A percentile compares a stretch with the other conserved stretches of the same genome.
Evolutionary conservation across 805 yeast genomes (phyloP).

Genomic region (Ogataea paraovalis): DNA sequence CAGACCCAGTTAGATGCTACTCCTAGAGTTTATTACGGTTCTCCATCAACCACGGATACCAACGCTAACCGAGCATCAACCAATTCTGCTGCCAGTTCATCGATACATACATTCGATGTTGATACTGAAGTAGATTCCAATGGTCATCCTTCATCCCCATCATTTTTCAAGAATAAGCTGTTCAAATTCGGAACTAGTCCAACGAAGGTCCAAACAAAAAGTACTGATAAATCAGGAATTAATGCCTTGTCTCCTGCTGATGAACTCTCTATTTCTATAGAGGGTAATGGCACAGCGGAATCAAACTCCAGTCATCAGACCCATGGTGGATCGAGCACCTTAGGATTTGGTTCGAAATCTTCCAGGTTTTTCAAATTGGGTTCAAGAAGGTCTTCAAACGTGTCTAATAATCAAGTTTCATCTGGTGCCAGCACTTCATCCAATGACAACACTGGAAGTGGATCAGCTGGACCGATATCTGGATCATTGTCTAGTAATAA

Average conservation of each 20-base stretch:
- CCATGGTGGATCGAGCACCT: slow-evolving; percentile 2
- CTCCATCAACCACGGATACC: background rate
- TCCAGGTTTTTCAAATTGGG: slow-evolving; percentile 32
- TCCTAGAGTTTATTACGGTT: slow-evolving; percentile 2
- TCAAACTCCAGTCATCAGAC: background rate
- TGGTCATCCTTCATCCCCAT: slow-evolving; percentile 31
- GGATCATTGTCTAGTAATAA: background rate
- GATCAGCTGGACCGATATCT: slow-evolving; percentile 1
- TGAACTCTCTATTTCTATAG: slow-evolving; percentile 9
- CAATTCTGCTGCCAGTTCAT: slow-evolving; percentile 10
- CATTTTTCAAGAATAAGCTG: slow-evolving; percentile 34
- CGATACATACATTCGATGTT: slow-evolving; percentile 22
- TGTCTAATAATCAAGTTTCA: slow-evolving; percentile 10
- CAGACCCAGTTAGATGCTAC: slow-evolving; percentile 3
- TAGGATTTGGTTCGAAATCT: slow-evolving; percentile 27
- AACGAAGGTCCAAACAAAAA: slow-evolving; percentile 24
- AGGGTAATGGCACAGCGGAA: slow-evolving; percentile 2
- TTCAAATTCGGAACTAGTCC: slow-evolving; percentile 36
- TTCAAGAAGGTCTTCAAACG: slow-evolving; percentile 20
- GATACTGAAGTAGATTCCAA: slow-evolving; percentile 1
- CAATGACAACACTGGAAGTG: background rate
- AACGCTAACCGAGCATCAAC: slow-evolving; percentile 1
- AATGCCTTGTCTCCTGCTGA: slow-evolving; percentile 7
- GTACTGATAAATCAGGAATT: slow-evolving; percentile 17
- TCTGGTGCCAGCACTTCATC: slow-evolving; percentile 2